Percentiles rank a stretch among this genome's conserved stretches.
These are phyloP conservation scores for Galerina marginata DNA, from an alignment of 768 basidiomycete species.

Conservation along the genomic window DNA sequence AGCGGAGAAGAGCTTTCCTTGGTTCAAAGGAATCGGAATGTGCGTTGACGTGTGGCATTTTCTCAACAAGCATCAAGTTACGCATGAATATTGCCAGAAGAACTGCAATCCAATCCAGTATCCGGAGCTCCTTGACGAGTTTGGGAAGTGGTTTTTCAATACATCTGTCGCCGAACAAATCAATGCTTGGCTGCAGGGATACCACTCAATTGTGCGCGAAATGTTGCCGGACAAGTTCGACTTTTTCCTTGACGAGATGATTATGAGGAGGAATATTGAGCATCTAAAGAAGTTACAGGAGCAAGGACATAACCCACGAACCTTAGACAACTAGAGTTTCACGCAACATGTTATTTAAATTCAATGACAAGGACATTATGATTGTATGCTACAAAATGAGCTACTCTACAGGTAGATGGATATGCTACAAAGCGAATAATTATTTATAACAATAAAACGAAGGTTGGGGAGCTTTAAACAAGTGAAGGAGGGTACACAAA, in stretches of 20 bases:
- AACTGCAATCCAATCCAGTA: constrained; percentile 18
- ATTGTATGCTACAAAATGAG: too few relatives aligned
- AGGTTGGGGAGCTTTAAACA: too few relatives aligned
- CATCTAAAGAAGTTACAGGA: too few relatives aligned
- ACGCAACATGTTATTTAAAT: too few relatives aligned
- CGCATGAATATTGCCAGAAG: constrained; percentile 14
- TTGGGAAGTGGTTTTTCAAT: constrained; percentile 31
- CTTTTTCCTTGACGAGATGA: constrained; percentile 45
- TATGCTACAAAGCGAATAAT: too few relatives aligned
- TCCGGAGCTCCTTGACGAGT: constrained; percentile 12
- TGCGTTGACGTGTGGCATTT: constrained; percentile 24
- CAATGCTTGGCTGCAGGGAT: constrained; percentile 41
- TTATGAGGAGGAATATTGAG: too few relatives aligned
- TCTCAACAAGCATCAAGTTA: constrained; percentile 17
- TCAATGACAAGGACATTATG: too few relatives aligned
- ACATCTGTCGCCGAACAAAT: constrained; percentile 40
- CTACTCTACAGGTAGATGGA: too few relatives aligned
- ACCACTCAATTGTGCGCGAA: constrained; percentile 35
- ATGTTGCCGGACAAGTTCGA: constrained; percentile 37
- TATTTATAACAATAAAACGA: too few relatives aligned
- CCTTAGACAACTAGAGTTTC: too few relatives aligned
- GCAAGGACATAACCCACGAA: too few relatives aligned
- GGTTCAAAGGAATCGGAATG: constrained; percentile 12
- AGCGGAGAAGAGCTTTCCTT: constrained; percentile 15
- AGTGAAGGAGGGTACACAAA: too few relatives aligned